Evolutionary conservation across 441 rosid genomes (phyloP).

Genomic region (Melastoma candidum): DNA sequence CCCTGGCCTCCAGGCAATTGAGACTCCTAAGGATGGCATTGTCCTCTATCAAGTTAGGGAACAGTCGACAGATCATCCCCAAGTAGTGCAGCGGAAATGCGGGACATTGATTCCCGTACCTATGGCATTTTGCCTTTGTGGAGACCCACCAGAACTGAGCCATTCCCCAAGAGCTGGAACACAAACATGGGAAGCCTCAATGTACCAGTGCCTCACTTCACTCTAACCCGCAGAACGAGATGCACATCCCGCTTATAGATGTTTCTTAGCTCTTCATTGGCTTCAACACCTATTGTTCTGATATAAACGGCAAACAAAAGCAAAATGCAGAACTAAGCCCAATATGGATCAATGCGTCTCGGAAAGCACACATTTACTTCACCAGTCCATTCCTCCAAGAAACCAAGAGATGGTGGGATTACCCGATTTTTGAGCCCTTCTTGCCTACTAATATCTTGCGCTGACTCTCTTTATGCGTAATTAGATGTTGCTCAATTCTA

Average conservation of each 20-base stretch:
- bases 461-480: constrained; percentile 52
- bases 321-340: neutral
- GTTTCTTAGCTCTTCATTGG: constrained; percentile 85
- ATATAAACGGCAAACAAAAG: neutral
- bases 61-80: too few relatives aligned
- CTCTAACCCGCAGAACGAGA: constrained; percentile 74
- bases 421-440: constrained; percentile 81
- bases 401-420: constrained; percentile 6
- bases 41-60: too few relatives aligned
- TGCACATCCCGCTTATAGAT: constrained; percentile 77
- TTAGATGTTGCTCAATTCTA: constrained; percentile 82
- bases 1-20: too few relatives aligned
- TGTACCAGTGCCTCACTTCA: constrained; percentile 24
- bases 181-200: too few relatives aligned
- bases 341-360: neutral
- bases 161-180: too few relatives aligned
- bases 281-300: constrained; percentile 93
- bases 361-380: too few relatives aligned
- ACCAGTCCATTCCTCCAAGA: neutral
- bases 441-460: constrained; percentile 91
- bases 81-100: too few relatives aligned
- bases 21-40: too few relatives aligned
- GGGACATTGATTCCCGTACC: too few relatives aligned
- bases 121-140: too few relatives aligned
- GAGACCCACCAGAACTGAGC: too few relatives aligned